Base-by-base conservation (phyloP, 2,329 filamentous ascomycete species). In the Penicillium sp. region DNA sequence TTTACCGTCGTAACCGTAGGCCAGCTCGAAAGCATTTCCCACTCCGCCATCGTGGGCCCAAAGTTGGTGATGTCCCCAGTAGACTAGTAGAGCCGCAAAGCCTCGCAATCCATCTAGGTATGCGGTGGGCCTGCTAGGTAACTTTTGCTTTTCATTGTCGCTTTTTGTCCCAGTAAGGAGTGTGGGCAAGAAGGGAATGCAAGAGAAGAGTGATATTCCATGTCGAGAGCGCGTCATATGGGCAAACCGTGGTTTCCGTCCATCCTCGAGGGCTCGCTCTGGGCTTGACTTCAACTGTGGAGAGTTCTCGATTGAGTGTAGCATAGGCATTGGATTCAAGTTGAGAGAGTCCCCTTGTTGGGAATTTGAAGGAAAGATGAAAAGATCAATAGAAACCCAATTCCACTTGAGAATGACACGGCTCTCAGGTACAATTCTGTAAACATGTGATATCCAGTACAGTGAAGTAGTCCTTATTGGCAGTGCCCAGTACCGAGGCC, bases 21-120 rank as follows among this genome's bases (percentile, higher is more conserved):
- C 77, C 42, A 79, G 79, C 61, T 85, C 81, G n/a, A 85, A 72
- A 1, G 75, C 69, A 9, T 60, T 48, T 39, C 75, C 73, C 38
- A 72, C 70, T 1, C 58, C 67, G 29, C 67, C 70, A 54, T 66
- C 73, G 68, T 84, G 85, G 42, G 77, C 78, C 83, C 83, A 86
- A 6, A 84, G 68, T 60, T 81, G 71, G 66, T 86, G 79, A 67
- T 87, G 83, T 50, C 86, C 82, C 60, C 80, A 76, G 68, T 87
- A 88, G 15, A 89, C 86, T 29, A 88, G 67, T 31, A 89, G 77
- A 3, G 86, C 84, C 5, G 86, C 85, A 58, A 88, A 86, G 4
- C 86, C 86, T 65, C 86, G 75, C 15, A 89, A 73, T 15, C 86
- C 86, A 61, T 89, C 86, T 21, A 86, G 76, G 60, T 83, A 86